Evolutionary conservation across 2,329 filamentous ascomycete genomes (phyloP).

Genomic region (Fusarium beomiforme): DNA sequence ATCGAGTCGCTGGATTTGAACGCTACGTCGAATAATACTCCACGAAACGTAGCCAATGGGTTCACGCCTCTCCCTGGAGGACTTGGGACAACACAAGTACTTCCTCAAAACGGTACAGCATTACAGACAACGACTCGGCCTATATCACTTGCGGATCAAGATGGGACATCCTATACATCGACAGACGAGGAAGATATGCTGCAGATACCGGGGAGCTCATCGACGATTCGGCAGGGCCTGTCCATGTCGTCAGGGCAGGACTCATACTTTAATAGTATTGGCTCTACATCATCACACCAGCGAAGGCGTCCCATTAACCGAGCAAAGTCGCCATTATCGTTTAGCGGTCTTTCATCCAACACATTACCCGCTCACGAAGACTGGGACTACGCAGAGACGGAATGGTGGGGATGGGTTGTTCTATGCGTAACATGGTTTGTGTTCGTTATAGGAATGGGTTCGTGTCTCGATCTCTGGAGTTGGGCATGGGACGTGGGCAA

Average conservation of each 20-base stretch:
- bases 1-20: constrained; percentile 57
- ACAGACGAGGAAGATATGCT: constrained; percentile 86
- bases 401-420: constrained; percentile 98
- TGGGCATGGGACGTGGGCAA: constrained; percentile 99
- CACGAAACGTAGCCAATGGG: constrained; percentile 58
- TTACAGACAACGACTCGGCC: constrained; percentile 26
- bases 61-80: constrained; percentile 51
- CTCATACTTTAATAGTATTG: constrained; percentile 65
- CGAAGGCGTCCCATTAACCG: constrained; percentile 61
- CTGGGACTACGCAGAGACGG: constrained; percentile 94
- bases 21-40: constrained; percentile 55
- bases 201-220: constrained; percentile 66
- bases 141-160: constrained; percentile 28
- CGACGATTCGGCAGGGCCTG: constrained; percentile 53
- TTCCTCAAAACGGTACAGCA: constrained; percentile 15
- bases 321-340: constrained; percentile 69
- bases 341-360: constrained; percentile 61
- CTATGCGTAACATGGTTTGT: constrained; percentile 92
- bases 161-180: constrained; percentile 56
- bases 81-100: constrained; percentile 19
- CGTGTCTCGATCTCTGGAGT: constrained; percentile 92
- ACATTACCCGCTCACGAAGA: constrained; percentile 63
- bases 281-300: constrained; percentile 51
- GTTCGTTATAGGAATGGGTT: constrained; percentile 96
- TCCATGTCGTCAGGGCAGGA: constrained; percentile 68